These are phyloP conservation scores for Aspergillus sclerotioniger DNA, from an alignment of 495 filamentous ascomycete species.

Conservation along the genomic window DNA sequence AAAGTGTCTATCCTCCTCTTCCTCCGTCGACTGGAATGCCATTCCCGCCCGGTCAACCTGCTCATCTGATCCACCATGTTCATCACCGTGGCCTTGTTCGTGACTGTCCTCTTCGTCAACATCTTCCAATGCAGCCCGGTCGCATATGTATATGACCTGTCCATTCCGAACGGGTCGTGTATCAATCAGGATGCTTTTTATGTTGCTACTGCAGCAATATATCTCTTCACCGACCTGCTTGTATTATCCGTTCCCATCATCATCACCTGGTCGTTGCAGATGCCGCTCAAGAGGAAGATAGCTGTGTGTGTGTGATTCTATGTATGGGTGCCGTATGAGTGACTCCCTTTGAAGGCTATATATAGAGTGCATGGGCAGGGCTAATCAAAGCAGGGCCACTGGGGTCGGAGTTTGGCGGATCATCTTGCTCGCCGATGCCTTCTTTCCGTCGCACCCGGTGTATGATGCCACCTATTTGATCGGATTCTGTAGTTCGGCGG, in stretches of 20 bases:
- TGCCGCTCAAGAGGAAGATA: background rate
- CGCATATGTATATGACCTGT: conserved; percentile 33
- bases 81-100: conserved; percentile 50
- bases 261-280: background rate
- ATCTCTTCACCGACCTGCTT: conserved; percentile 1
- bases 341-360: no score
- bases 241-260: background rate
- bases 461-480: conserved; percentile 38
- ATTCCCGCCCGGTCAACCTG: conserved; percentile 31
- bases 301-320: conserved; percentile 41
- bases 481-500: conserved; percentile 49
- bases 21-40: conserved; percentile 45
- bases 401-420: conserved; percentile 40
- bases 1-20: conserved; percentile 56
- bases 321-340: conserved; percentile 42
- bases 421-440: conserved; percentile 25
- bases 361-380: no score
- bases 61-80: conserved; percentile 43
- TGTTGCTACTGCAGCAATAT: background rate
- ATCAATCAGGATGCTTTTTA: conserved; percentile 1
- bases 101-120: conserved; percentile 54
- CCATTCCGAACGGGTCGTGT: conserved; percentile 1
- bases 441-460: conserved; percentile 12
- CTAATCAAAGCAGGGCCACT: conserved; percentile 43
- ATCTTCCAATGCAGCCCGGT: conserved; percentile 57